Percentiles rank a stretch among this genome's conserved stretches.
phyloP scores from a whole-genome alignment of 495 filamentous ascomycete genomes.

The Hyaloscypha hepaticicola region DNA sequence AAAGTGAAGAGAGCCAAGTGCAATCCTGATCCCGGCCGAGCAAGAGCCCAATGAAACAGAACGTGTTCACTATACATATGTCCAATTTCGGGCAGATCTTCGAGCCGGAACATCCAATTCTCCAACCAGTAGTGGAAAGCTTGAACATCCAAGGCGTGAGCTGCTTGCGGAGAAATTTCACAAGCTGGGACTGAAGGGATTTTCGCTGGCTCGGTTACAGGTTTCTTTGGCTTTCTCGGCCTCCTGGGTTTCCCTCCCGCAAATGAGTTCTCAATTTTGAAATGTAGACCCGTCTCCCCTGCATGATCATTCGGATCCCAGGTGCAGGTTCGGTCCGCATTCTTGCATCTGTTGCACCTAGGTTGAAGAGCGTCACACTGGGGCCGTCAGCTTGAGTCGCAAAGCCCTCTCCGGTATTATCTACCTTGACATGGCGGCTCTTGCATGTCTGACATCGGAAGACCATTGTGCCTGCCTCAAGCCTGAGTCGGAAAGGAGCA shows the following conservation, averaged over 20 bases:
- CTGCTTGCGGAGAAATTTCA: background rate
- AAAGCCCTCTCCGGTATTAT: too few species aligned
- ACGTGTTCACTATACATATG: conserved; percentile 31
- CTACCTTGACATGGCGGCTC: conserved; percentile 5
- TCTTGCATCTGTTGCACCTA: conserved; percentile 33
- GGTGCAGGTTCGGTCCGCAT: conserved; percentile 31
- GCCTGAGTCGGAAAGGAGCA: too few species aligned
- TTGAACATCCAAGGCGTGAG: background rate
- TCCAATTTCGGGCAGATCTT: conserved; percentile 22
- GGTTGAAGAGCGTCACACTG: conserved; percentile 32
- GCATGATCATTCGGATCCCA: conserved; percentile 34
- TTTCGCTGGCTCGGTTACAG: background rate
- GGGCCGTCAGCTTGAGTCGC: background rate
- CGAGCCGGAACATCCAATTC: conserved; percentile 11
- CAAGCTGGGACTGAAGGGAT: background rate
- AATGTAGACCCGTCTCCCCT: conserved; percentile 24
- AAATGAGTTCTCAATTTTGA: conserved; percentile 38
- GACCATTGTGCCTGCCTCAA: conserved; percentile 27
- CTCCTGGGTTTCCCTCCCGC: conserved; percentile 35
- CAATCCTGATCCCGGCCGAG: conserved; percentile 31
- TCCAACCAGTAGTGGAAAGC: conserved; percentile 3
- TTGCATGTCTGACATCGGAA: conserved; percentile 3
- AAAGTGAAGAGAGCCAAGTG: conserved; percentile 33
- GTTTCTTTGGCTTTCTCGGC: conserved; percentile 24
- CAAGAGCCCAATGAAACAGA: conserved; percentile 21